Base-by-base conservation (phyloP, 2,329 filamentous ascomycete species). In the Seiridium cupressi region DNA sequence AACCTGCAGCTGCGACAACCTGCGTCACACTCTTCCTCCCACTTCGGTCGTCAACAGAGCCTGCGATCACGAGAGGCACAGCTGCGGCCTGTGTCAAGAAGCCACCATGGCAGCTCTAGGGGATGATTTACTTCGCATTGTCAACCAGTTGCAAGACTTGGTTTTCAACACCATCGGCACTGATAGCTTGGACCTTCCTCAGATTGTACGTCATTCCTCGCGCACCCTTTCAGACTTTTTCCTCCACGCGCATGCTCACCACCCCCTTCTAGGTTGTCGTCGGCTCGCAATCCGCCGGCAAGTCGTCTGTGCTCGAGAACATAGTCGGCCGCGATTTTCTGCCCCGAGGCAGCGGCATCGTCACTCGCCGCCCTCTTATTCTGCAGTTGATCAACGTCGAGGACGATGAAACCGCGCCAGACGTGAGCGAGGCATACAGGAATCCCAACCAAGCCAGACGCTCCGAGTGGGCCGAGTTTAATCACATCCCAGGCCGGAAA, bases 81-180 rank as follows among this genome's bases (percentile, higher is more conserved):
- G 46, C 47, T 38, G 26, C 40, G 42, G 11, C 36, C 44, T 51
- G 58, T 56, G 51, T 44, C 44, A 42, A 47, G 38, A 55, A 35
- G 44, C 53, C 47, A 54, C 68, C 74, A 99, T 98, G 95, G 91
- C 95, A 74, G 88, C 94, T 72, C 88, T 99, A 71, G 94, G 95
- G 73, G 95, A 99, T 78, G 93, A 99, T 79, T 83, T 99, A 78
- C 87, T 99, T 75, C 88, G 87, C 69, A 96, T 93, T 66, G 95
- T 99, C 80, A 99, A 99, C 84, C 96, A 96, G 83, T 84, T 99
- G 72, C 95, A 99, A 79, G 95, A 98, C 78, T 81, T 99, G 73
- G 95, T 99, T 72, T 99, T 99, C 83, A 99, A 99, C 81, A 99
- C 95, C 68, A 99, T 99, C 77, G 95, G 95, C 78, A 98, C 93